Conservation (phyloP, 2,329 filamentous ascomycete species). For the Amauroascus niger region DNA sequence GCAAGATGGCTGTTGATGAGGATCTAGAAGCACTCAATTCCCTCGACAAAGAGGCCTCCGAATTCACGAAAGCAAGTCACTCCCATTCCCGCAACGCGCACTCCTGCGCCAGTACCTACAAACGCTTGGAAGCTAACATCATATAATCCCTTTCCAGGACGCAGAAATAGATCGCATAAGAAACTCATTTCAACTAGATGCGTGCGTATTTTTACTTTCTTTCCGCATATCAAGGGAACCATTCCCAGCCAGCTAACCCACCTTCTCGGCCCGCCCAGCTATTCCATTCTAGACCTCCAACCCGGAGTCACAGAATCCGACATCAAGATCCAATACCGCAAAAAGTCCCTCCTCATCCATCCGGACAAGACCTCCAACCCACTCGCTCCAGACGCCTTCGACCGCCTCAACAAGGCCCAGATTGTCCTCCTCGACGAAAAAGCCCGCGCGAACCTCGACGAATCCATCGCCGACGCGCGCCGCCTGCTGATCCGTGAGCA, state of each 20-base stretch:
- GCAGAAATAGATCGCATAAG: slow-evolving; percentile 91
- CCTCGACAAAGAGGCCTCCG: slow-evolving; percentile 75
- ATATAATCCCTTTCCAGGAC: slow-evolving; percentile 56
- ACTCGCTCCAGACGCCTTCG: slow-evolving; percentile 85
- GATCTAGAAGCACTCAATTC: slow-evolving; percentile 57
- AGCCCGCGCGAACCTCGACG: slow-evolving; percentile 73
- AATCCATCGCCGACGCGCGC: slow-evolving; percentile 90
- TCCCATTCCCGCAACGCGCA: background rate
- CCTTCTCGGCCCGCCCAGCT: slow-evolving; percentile 42
- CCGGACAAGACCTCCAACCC: slow-evolving; percentile 95
- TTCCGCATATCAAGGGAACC: background rate
- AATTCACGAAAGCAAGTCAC: slow-evolving; percentile 69
- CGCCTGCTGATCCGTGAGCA: slow-evolving; percentile 89
- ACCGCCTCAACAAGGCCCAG: slow-evolving; percentile 91
- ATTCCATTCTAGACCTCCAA: slow-evolving; percentile 89
- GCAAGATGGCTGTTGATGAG: slow-evolving; percentile 43
- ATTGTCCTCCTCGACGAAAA: slow-evolving; percentile 90
- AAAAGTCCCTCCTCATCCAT: slow-evolving; percentile 97
- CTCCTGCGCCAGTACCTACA: background rate
- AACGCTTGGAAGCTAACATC: background rate
- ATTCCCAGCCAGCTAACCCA: background rate
- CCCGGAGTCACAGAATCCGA: slow-evolving; percentile 91
- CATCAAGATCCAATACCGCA: slow-evolving; percentile 89
- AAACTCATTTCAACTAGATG: slow-evolving; percentile 73
- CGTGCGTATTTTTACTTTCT: slow-evolving; percentile 36